Conservation (phyloP, 352 stramenopile genomes). For the Elongisporangium senticosum region DNA sequence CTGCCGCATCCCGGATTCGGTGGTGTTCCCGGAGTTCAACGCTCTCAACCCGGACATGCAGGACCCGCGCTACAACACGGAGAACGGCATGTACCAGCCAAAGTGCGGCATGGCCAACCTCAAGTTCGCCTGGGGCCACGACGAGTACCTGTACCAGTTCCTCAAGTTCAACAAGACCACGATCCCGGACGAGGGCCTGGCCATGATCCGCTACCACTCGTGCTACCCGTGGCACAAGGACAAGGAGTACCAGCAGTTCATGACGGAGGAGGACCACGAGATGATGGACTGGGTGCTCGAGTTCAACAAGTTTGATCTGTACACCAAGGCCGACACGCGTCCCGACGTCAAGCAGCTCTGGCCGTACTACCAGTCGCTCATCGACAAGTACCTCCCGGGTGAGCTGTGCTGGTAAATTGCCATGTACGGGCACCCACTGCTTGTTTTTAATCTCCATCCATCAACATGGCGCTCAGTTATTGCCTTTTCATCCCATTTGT, state of each 20-base stretch:
- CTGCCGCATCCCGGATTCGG: constrained; percentile 82
- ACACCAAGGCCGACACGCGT: constrained; percentile 87
- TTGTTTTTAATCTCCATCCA: no score
- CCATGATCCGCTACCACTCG: constrained; percentile 93
- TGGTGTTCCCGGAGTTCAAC: constrained; percentile 91
- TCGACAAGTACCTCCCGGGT: constrained; percentile 88
- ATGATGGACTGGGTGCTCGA: constrained; percentile 88
- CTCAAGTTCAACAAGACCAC: constrained; percentile 85
- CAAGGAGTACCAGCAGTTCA: constrained; percentile 87
- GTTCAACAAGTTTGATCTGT: constrained; percentile 94
- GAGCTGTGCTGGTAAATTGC: constrained; percentile 62
- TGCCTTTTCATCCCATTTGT: no score
- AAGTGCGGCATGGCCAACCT: constrained; percentile 88
- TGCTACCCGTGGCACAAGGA: constrained; percentile 93
- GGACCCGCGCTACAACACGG: constrained; percentile 79
- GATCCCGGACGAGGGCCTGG: constrained; percentile 86
- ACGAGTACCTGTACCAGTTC: constrained; percentile 95
- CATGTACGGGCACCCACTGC: background rate
- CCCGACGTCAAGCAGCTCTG: constrained; percentile 83
- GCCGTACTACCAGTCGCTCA: constrained; percentile 89
- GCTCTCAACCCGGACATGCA: constrained; percentile 87
- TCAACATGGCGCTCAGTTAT: no score
- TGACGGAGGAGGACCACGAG: constrained; percentile 82
- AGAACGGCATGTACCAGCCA: constrained; percentile 84
- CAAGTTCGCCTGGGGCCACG: constrained; percentile 89